Evolutionary conservation across 495 filamentous ascomycete genomes (phyloP).

Genomic region (Aspergillus panamensis): DNA sequence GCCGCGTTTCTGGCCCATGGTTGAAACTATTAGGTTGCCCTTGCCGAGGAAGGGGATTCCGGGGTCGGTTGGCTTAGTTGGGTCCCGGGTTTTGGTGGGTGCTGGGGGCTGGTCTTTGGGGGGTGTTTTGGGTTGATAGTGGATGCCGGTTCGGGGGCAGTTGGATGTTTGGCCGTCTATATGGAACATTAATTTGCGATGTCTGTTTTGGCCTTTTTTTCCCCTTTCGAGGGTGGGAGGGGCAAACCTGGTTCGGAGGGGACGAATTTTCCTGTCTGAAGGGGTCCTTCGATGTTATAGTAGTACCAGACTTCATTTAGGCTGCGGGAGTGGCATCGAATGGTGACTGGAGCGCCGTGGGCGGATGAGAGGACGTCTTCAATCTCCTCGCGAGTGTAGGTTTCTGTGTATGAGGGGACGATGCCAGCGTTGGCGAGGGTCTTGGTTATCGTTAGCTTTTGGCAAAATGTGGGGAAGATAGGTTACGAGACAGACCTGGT

Average conservation of each 20-base stretch:
- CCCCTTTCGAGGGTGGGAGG: not conserved
- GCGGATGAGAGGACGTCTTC: slow-evolving; percentile 57
- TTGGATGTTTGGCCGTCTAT: slow-evolving; percentile 59
- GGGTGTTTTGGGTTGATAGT: slow-evolving; percentile 63
- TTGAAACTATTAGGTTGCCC: slow-evolving; percentile 58
- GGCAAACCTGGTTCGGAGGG: slow-evolving; percentile 54
- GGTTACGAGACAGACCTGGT: slow-evolving; percentile 31
- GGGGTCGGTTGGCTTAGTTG: slow-evolving; percentile 39
- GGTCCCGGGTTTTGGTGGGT: slow-evolving; percentile 37
- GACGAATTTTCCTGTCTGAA: slow-evolving; percentile 74
- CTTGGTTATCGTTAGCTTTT: slow-evolving; percentile 17
- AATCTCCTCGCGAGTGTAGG: slow-evolving; percentile 62
- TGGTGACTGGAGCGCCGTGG: slow-evolving; percentile 63
- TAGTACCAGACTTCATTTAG: slow-evolving; percentile 84
- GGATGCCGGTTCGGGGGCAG: slow-evolving; percentile 59
- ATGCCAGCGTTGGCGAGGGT: slow-evolving; percentile 49
- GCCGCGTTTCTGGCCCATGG: slow-evolving; percentile 50
- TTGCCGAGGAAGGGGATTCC: slow-evolving; percentile 50
- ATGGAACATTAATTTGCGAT: not conserved
- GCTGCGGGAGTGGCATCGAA: slow-evolving; percentile 58
- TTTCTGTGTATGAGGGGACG: slow-evolving; percentile 39
- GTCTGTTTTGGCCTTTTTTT: no score
- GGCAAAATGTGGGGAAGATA: not conserved
- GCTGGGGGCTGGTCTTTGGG: slow-evolving; percentile 26
- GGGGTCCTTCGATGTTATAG: slow-evolving; percentile 72